Base-by-base conservation (phyloP, 2,329 filamentous ascomycete genomes). In the Diaporthe nobilis region DNA sequence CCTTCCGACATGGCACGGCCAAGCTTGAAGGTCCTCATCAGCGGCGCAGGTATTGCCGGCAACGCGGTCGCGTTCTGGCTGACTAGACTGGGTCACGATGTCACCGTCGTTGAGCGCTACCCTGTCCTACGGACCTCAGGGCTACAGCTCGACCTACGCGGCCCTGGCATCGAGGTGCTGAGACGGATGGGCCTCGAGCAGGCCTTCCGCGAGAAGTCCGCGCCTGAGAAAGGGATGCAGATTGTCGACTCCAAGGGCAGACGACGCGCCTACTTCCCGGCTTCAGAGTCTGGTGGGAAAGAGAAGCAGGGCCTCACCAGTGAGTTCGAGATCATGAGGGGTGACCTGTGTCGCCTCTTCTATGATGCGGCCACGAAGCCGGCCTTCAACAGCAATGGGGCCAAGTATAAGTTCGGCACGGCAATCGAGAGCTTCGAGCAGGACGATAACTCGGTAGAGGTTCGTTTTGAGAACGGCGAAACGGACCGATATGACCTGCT, bases 241-340 rank as follows among this genome's bases (percentile, higher is more conserved):
- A 80, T 85, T 4, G 81, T 85, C 34, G 79, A 82, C 20, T 81
- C 79, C n/a, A 84, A 87, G 0, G 86, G 87, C 74, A 81, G 78
- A 0, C 67, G 78, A 2, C 80, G 81, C 47, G 89, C 86, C n/a
- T 82, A 80, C 3, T 83, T 89, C 53, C 79, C 80, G n/a, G 82
- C 82, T 28, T 85, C 86, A 76, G 82, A 82, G 58, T 80, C 85
- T 0, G 86, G 85, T 2, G 81, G 84, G 65, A 85, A 86, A 0
- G 82, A 80, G 42, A 78, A 78, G 34, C 87, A 89, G 77, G 81
- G 81, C 12, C 81, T 90, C 34, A 89, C 87, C 0, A 88, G 85
- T 75, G 90, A 92, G 75, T 91, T 85, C 76, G 91, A 92, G 82
- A 88, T 92, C 67, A 88, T 92, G 85, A 84, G 90, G 13, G 90